Evolutionary conservation across 2,329 filamentous ascomycete species (phyloP), one percentile per base, ranked within the genome.

Genomic region (Pseudogymnoascus sp.): DNA sequence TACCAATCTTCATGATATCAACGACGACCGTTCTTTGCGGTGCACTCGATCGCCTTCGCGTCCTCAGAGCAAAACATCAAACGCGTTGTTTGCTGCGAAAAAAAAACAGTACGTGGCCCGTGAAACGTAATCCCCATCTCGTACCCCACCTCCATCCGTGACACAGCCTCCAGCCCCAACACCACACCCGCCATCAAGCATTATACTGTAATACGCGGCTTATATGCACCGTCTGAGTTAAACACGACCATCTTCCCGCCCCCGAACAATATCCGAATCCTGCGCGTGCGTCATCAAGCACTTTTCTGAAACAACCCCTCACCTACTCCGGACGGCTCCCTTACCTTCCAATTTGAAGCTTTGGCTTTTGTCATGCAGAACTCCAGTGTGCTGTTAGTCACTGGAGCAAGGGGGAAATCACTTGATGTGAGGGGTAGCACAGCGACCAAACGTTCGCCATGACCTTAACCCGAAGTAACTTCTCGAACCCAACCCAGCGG

Each of bases 331-430:
- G 6, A 34, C 14, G 3, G 19, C 10, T 1, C 25, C 45, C 25
- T 54, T 54, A 57, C 51, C 51, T 57, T 36, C n/a, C 8, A 57
- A 57, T 57, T 36, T 7, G 28, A 36, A 57, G 51, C 51, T 57
- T 4, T 34, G n/a, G 16, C 10, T 4, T 57, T 57, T 57, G 51
- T 57, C 51, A 57, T 7, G 36, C 28, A 36, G 16, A 36, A n/a
- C 28, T 57, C 2, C 7, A 6, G 51, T 57, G 51, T 36, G 51
- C 16, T 36, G 51, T 57, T 2, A 19, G 10, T 11, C n/a, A 16
- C 28, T 57, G n/a, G 51, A 57, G 51, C 14, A 57, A 57, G 51
- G 28, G 51, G 51, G 51, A 57, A 57, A 36, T 21, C n/a, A 36
- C 25, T 19, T 57, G 51, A 57, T 19, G 51, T 57, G 51, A 36